These are phyloP conservation scores for Heliocybe sulcata DNA, from an alignment of 1,284 basidiomycete species.

Conservation along the genomic window DNA sequence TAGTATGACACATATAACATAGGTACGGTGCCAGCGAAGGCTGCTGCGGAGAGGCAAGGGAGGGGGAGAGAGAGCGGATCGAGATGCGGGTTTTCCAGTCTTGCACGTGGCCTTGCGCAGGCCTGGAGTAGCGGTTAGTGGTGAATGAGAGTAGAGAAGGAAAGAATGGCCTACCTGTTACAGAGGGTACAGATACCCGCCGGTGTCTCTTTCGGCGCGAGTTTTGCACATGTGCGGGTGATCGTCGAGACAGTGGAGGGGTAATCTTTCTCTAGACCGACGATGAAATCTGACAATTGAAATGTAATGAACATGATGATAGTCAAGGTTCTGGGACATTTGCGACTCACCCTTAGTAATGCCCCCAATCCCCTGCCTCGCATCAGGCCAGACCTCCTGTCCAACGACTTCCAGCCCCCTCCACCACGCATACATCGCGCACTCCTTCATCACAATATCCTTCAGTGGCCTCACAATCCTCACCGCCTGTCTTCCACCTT, in stretches of 20 bases:
- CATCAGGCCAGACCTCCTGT: conserved; percentile 37
- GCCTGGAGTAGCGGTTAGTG: conserved; percentile 32
- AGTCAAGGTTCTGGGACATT: too few species aligned
- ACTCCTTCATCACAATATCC: conserved; percentile 80
- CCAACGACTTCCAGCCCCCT: conserved; percentile 46
- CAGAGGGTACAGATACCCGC: conserved; percentile 59
- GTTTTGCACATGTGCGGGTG: conserved; percentile 76
- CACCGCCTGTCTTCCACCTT: conserved; percentile 24
- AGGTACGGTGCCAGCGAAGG: conserved; percentile 37
- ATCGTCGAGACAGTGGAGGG: conserved; percentile 89
- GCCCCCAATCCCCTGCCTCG: conserved; percentile 56
- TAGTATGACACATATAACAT: conserved; percentile 74
- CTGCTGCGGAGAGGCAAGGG: conserved; percentile 13
- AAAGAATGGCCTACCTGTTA: conserved; percentile 46
- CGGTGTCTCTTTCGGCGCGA: conserved; percentile 60
- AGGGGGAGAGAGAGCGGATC: conserved; percentile 45
- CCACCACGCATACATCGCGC: conserved; percentile 73
- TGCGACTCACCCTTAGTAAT: conserved; percentile 66
- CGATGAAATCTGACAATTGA: conserved; percentile 85
- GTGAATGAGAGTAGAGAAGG: not conserved
- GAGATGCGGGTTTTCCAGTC: conserved; percentile 73
- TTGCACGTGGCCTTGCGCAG: conserved; percentile 60
- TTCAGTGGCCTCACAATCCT: conserved; percentile 64
- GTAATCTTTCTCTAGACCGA: conserved; percentile 75
- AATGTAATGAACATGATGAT: too few species aligned